Evolutionary conservation across 2,329 filamentous ascomycete species (phyloP).

Genomic region (Trichoderma breve): DNA sequence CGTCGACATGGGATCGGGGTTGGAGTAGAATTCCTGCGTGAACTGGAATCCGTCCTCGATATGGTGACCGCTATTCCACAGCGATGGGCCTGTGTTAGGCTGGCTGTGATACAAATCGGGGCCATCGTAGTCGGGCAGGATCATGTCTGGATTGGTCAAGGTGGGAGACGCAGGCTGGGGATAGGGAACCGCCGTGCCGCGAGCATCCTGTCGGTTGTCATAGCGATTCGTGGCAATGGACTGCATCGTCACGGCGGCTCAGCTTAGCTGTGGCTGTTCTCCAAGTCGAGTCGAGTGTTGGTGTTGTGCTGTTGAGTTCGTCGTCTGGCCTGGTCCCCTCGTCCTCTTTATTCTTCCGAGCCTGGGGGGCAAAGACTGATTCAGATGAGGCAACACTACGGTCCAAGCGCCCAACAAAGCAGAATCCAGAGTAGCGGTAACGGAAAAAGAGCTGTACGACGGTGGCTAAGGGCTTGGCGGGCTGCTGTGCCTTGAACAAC

Average conservation of each 20-base stretch:
- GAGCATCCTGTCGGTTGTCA: constrained; percentile 32
- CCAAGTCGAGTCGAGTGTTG: not conserved
- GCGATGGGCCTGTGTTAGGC: constrained; percentile 50
- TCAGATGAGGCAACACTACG: not conserved
- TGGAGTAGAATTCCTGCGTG: constrained; percentile 40
- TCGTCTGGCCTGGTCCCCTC: not conserved
- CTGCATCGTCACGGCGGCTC: constrained; percentile 33
- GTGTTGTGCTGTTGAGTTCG: not conserved
- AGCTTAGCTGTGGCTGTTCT: not conserved
- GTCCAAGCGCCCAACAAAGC: not conserved
- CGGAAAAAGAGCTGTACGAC: not conserved
- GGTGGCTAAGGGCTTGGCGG: not conserved
- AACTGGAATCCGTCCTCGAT: constrained; percentile 42
- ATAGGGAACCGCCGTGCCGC: constrained; percentile 36
- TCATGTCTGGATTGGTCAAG: constrained; percentile 92
- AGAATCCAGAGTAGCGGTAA: constrained; percentile 2
- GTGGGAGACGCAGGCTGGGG: constrained; percentile 72
- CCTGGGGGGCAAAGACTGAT: not conserved
- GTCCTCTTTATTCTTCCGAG: not conserved
- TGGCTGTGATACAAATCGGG: constrained; percentile 52
- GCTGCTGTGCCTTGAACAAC: not conserved
- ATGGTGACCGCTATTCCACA: constrained; percentile 50
- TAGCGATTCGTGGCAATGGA: constrained; percentile 28
- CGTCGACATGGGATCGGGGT: constrained; percentile 50
- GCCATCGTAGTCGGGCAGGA: constrained; percentile 72